Percentiles rank a stretch among this genome's conserved stretches.
phyloP scores from a whole-genome alignment of 108 stramenopile genomes.

The Schizochytrium sp. region DNA sequence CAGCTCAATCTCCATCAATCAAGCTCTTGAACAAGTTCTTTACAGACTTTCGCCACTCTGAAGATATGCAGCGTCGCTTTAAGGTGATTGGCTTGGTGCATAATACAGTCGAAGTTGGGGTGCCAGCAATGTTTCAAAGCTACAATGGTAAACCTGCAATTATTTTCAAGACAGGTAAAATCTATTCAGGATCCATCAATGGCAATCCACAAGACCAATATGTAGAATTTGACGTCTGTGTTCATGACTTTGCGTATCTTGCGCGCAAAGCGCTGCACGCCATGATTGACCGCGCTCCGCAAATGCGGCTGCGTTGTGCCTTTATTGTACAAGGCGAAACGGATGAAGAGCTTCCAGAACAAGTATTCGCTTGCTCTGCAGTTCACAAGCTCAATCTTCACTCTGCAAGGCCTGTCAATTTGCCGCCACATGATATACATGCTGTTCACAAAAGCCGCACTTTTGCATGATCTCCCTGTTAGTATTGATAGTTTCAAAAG shows the following conservation, averaged over 20 bases:
- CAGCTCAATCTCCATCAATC: background rate
- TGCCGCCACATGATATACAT: background rate
- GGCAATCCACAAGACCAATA: slow-evolving; percentile 14
- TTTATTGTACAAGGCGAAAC: slow-evolving; percentile 63
- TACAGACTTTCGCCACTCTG: background rate
- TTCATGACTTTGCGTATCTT: slow-evolving; percentile 67
- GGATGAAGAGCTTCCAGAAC: slow-evolving; percentile 67
- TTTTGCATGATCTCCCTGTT: background rate
- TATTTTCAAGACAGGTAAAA: slow-evolving; percentile 61
- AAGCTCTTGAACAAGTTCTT: slow-evolving; percentile 28
- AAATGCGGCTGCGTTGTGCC: slow-evolving; percentile 62
- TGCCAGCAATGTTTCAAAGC: slow-evolving; percentile 60
- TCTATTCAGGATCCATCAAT: slow-evolving; percentile 47
- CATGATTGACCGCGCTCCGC: slow-evolving; percentile 31
- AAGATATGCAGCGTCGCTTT: slow-evolving; percentile 54
- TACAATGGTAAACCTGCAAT: slow-evolving; percentile 70
- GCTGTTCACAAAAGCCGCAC: slow-evolving; percentile 8
- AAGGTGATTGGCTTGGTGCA: slow-evolving; percentile 57
- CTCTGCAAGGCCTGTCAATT: slow-evolving; percentile 10
- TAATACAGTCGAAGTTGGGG: slow-evolving; percentile 64
- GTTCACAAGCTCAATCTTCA: slow-evolving; percentile 8
- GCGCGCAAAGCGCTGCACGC: slow-evolving; percentile 62
- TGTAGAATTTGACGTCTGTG: slow-evolving; percentile 65
- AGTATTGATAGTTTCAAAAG: too few relatives aligned
- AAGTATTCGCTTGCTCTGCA: slow-evolving; percentile 35